phyloP scores from a whole-genome alignment of 176 grass and related monocot species.

The Coix lacrymajobi region DNA sequence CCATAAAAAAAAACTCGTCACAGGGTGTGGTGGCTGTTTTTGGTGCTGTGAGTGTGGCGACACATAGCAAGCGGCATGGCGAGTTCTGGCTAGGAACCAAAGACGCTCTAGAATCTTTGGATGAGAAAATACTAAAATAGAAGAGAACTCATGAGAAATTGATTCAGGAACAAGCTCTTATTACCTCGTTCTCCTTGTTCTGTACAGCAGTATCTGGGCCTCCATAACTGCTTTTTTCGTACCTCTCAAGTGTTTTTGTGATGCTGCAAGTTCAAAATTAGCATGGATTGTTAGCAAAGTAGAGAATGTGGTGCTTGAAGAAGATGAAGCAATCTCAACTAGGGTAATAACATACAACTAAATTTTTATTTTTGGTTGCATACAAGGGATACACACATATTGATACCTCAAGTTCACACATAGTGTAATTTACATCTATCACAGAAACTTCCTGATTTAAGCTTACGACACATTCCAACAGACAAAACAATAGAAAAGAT shows the following conservation, averaged over 20 bases:
- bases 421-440: background rate
- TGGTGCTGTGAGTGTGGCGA: background rate
- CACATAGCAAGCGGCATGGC: background rate
- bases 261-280: constrained; percentile 50
- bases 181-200: constrained; percentile 74
- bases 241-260: constrained; percentile 62
- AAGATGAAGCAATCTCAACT: background rate
- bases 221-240: constrained; percentile 57
- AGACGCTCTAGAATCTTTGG: background rate
- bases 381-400: background rate
- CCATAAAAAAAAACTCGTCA: background rate
- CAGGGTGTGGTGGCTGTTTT: background rate
- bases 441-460: background rate
- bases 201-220: constrained; percentile 65
- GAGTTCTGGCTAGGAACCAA: background rate
- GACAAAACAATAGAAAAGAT: background rate
- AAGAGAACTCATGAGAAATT: background rate
- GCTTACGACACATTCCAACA: background rate
- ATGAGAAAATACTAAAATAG: background rate
- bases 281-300: background rate
- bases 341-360: background rate
- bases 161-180: background rate
- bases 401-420: background rate
- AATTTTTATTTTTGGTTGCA: background rate
- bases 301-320: background rate